Percentiles rank a stretch among this genome's conserved stretches.
Conservation (phyloP, 2,329 filamentous ascomycete genomes). For the Lachnellula hyalina region DNA sequence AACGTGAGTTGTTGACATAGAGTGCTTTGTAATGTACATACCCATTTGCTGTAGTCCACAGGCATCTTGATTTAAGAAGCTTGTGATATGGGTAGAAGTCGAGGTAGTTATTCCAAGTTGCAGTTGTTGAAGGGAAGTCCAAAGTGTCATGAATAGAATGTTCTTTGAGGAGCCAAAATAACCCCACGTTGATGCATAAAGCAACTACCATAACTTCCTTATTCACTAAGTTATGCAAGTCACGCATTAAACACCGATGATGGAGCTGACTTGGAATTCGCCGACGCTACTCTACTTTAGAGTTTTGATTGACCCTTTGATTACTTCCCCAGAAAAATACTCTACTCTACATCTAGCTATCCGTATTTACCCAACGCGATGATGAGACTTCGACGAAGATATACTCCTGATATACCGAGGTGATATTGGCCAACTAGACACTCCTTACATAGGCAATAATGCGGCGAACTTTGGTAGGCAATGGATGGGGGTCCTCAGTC, state of each 20-base stretch:
- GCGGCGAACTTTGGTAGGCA: constrained; percentile 23
- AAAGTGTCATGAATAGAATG: constrained; percentile 14
- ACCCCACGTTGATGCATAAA: constrained; percentile 10
- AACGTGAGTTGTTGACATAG: neutral
- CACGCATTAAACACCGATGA: constrained; percentile 5
- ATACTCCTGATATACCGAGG: constrained; percentile 18
- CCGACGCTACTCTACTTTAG: constrained; percentile 13
- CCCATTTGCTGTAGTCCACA: constrained; percentile 61
- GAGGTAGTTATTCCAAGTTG: neutral
- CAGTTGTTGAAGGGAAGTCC: constrained; percentile 1
- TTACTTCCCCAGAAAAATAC: neutral
- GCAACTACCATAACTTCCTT: neutral
- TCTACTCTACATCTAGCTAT: neutral
- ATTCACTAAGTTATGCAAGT: neutral
- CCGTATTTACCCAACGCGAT: constrained; percentile 14
- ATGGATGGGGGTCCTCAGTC: constrained; percentile 21
- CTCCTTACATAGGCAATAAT: constrained; percentile 18
- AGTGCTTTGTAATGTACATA: constrained; percentile 16
- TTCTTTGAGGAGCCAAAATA: constrained; percentile 17
- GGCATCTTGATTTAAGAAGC: constrained; percentile 37
- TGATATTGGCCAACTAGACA: constrained; percentile 24
- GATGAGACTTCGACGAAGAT: constrained; percentile 22
- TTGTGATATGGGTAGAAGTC: neutral
- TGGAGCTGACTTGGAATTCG: neutral
- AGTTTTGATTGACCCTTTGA: neutral